These are phyloP conservation scores for Ustilago lituana DNA, from an alignment of 1,284 basidiomycete species.

Conservation along the genomic window DNA sequence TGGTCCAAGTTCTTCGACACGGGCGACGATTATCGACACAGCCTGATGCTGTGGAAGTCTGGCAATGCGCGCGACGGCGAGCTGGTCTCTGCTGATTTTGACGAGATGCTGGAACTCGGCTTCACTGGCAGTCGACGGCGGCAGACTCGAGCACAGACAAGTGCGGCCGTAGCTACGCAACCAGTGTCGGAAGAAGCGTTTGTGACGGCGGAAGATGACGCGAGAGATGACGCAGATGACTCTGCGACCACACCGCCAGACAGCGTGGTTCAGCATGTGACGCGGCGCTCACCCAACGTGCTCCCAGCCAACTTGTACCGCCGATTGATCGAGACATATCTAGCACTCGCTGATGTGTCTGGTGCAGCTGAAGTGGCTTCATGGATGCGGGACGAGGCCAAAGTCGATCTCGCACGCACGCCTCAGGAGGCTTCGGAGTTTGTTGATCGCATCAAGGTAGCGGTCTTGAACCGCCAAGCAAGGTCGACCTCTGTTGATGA, in stretches of 20 bases:
- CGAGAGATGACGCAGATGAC: background rate
- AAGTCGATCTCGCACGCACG: slow-evolving; percentile 13
- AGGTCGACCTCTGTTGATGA: background rate
- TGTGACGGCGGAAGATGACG: background rate
- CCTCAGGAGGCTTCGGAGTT: slow-evolving; percentile 12
- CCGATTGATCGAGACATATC: slow-evolving; percentile 33
- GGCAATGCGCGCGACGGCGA: slow-evolving; percentile 12
- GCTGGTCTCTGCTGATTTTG: slow-evolving; percentile 21
- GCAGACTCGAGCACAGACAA: background rate
- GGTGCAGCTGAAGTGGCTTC: slow-evolving; percentile 45
- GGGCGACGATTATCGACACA: slow-evolving; percentile 26
- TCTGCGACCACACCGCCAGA: background rate
- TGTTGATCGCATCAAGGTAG: slow-evolving; percentile 30
- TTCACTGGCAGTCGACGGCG: background rate
- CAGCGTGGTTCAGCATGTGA: slow-evolving; percentile 3
- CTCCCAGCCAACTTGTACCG: slow-evolving; percentile 24
- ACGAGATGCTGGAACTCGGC: slow-evolving; percentile 20
- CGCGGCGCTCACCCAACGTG: slow-evolving; percentile 18
- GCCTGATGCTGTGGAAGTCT: slow-evolving; percentile 30
- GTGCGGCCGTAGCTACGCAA: slow-evolving; percentile 12
- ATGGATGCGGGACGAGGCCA: slow-evolving; percentile 52
- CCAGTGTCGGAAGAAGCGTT: slow-evolving; percentile 6
- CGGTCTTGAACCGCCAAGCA: slow-evolving; percentile 5
- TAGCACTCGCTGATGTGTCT: slow-evolving; percentile 23
- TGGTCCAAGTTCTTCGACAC: slow-evolving; percentile 40